Base-by-base conservation (phyloP, 2,329 filamentous ascomycete genomes). In the Hymenoscyphus linearis region DNA sequence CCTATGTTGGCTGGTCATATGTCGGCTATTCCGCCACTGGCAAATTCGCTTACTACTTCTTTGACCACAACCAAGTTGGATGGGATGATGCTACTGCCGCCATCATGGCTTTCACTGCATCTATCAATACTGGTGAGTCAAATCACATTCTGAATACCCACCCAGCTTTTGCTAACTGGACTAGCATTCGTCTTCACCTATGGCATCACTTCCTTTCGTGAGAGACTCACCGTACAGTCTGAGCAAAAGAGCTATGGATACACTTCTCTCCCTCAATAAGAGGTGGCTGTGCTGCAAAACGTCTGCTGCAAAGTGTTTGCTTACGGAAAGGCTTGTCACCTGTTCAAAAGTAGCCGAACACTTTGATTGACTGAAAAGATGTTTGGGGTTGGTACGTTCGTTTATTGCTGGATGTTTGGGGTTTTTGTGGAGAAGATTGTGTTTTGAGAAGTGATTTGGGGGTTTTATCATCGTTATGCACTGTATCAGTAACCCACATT, bases 1-100 rank as follows among this genome's bases (percentile, higher is more conserved):
- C 64, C 27, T 74, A 74, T 59, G 59, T 71, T 57, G 61, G 64
- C 22, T 74, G 73, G 73, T 64, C 67, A 27, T 67, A 66, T 52
- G 22, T 73, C 34, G 71, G 72, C 16, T 63, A 70, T 44, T 58
- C 64, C 16, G 18, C 66, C 44, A 66, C 68, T 10, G 70, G 67
- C 27, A 64, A 66, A 55, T 73, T 69, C 57, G 59, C 63, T 3
- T 73, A 69, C 56, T 73, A 63, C 58, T 74, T 70, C 66, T 65
- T 74, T 26, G 69, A 74, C 44, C 64, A 68, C 50, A 64, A 67
- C 44, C 52, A 63, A 18, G 60, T 68, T 52, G 67, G 67, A 25
- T 70, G 69, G 66, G 67, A 71, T 55, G 61, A 72, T 50, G 65
- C 66, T 50, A 47, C 63, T 16, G 52, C 64, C 36, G 60, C 62